Base-by-base conservation (phyloP, 2,329 filamentous ascomycete species). In the Pseudogymnoascus sp. region DNA sequence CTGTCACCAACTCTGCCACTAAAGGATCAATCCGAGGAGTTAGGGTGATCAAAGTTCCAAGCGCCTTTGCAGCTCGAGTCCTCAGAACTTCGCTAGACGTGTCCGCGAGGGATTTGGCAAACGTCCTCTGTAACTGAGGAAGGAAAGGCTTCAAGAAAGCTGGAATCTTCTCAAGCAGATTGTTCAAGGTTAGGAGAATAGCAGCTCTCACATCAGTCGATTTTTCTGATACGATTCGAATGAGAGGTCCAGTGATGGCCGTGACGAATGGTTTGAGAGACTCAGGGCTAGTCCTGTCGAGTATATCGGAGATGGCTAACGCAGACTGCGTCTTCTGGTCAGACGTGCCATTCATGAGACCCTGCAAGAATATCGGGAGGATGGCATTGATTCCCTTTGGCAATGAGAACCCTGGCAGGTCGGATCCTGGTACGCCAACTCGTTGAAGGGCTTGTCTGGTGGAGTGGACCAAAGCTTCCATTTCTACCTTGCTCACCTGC, bases 331-430 rank as follows among this genome's bases (percentile, higher is more conserved):
- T 95, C 73, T 93, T 85, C 78, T 99, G 95, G 4, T 99, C 95
- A 14, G 90, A 81, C 38, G 89, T 93, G 63, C 95, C 96, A 71
- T 99, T 97, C 88, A 99, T 96, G 68, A 99, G 82, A 76, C 95
- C 95, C 74, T 99, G 96, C 72, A 97, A 77, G 83, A 99, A 97
- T 68, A 99, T 97, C 1, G 96, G 95, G 65, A 99, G 78, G 67
- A 99, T 88, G 66, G 95, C 93, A 72, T 92, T 96, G 81, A 99
- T 96, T 65, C 96, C 96, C 83, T 97, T 99, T 1, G 93, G 95
- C 63, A 97, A 79, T 37, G 80, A 81, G 78, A 99, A 99, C 37
- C 95, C 96, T 40, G 92, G 86, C 55, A 99, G 81, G 71, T 93
- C 88, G 41, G 88, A 83, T 28, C 95, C 95, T 43, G 92, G 80